Base-by-base conservation (phyloP, 176 grass and related monocot genomes). In the Eragrostis curvula region DNA sequence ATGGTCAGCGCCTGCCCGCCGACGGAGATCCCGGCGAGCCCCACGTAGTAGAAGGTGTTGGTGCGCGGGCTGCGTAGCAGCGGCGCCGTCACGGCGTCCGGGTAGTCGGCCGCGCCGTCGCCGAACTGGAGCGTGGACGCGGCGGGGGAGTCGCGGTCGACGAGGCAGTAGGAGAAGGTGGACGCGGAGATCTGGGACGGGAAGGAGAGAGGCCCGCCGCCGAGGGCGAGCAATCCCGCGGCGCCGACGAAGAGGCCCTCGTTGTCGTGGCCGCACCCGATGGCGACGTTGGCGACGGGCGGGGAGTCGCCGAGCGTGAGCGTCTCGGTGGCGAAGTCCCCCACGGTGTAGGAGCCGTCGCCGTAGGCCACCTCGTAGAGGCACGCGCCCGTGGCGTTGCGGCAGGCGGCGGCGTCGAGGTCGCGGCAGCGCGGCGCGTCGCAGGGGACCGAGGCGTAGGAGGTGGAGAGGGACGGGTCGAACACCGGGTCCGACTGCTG, bases 251-350 rank as follows among this genome's bases (percentile, higher is more conserved):
- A 99, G 12, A 99, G 91, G 13, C 97, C 97, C 72, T 96, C 91
- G 56, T 99, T 99, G 79, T 99, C 97, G 56, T 96, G 97, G 28
- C 97, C 97, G 68, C 97, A 99, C 2, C 97, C 97, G 73, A 99
- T 87, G 77, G 91, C 89, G 13, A 96, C 89, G 82, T 73, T 63
- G 68, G 23, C 2, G 15, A 99, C 89, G 1, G 91, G 87, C 0
- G 23, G 3, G 0, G 97, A 99, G 40, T 82, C 68, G 0, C 97
- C 97, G 0, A 99, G 91, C 6, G 93, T 99, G n/a, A 99, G 59
- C 0, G 83, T 94, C 83, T 99, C 97, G 5, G 88, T 92, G 15
- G 87, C 89, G 71, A 99, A 96, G 81, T 99, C 97, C 17, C 93
- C 93, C 5, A 99, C 93, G 14, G 96, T 99, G 87, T 96, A 99